Evolutionary conservation across 371 early-diverging fungal species (phyloP).

Genomic region (Blastocladiella emersonii): DNA sequence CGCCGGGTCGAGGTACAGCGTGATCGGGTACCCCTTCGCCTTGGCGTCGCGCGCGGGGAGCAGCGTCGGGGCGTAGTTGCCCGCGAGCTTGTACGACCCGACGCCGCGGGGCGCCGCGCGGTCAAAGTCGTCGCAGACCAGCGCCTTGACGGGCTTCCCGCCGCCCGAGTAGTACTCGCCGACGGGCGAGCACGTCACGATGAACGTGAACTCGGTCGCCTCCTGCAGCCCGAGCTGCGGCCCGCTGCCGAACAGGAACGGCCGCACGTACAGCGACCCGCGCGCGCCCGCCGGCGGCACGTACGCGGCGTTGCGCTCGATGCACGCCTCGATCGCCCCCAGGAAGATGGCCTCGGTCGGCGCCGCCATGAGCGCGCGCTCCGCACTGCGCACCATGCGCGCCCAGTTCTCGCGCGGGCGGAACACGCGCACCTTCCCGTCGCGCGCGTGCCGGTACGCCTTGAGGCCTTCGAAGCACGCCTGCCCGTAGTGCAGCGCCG

Average conservation of each 20-base stretch:
- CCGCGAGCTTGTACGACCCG: constrained; percentile 57
- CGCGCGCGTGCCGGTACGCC: constrained; percentile 56
- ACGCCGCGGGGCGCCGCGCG: constrained; percentile 46
- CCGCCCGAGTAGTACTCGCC: constrained; percentile 53
- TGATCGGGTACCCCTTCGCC: constrained; percentile 48
- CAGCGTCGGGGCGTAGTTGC: constrained; percentile 58
- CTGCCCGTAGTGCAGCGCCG: constrained; percentile 59
- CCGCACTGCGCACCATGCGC: constrained; percentile 46
- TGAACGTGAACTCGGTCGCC: constrained; percentile 53
- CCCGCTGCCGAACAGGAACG: constrained; percentile 57
- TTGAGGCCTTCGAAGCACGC: constrained; percentile 72
- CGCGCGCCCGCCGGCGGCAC: constrained; percentile 53
- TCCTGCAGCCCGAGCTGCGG: constrained; percentile 49
- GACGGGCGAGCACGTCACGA: constrained; percentile 58
- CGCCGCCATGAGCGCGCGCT: constrained; percentile 40
- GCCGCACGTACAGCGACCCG: constrained; percentile 51
- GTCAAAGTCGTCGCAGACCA: constrained; percentile 54
- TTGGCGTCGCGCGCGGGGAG: constrained; percentile 44
- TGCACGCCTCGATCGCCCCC: constrained; percentile 39
- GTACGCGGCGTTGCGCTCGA: constrained; percentile 49
- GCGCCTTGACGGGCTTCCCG: constrained; percentile 50
- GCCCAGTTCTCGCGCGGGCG: constrained; percentile 55
- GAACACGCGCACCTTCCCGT: constrained; percentile 58
- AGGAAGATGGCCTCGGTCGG: constrained; percentile 52
- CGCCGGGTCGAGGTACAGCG: constrained; percentile 56